Evolutionary conservation across 306 rosid species (phyloP), one percentile per base, ranked within the genome.

Genomic region (Vigna radiata): DNA sequence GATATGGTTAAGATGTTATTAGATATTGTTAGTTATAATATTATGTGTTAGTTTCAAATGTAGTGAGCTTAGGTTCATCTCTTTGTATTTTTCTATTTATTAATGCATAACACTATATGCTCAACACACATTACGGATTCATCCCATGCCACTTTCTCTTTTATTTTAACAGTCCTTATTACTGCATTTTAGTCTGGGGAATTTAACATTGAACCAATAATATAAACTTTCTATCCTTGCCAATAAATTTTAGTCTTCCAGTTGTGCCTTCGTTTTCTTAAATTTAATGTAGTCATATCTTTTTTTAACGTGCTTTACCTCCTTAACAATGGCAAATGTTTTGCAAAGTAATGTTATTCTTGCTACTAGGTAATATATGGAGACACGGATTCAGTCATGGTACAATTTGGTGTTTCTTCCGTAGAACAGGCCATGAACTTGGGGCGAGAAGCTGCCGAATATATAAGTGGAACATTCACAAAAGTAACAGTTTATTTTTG

Each of bases 311-410:
- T 72, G 49, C 69, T 75, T 74, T 52, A 43, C 70, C 70, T 11
- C 41, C 65, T 25, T 68, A 71, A 79, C 31, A 33, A 70, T 78
- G 60, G 16, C 44, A 31, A 21, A 50, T 61, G 76, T 50, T 72
- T 83, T 52, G 27, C 59, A 54, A 46, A 55, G 47, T 59, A 39
- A 49, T 52, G 74, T 69, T 43, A 50, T 83, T 79, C 73, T 54
- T 85, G 75, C 66, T 60, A 46, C 73, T 82, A 95, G 97, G 98
- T 95, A 69, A 89, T 95, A 85, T 95, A 95, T 19, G 98, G 98
- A 33, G 98, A 95, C 77, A 95, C 97, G 25, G 98, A 95, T 84
- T 95, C 98, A 2, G 96, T 95, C 67, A 95, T 92, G 97, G 98
- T 92, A 77, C 98, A 95, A 63, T 95, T 95, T 63, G 98, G 98